A percentile compares a stretch with the other conserved stretches of the same genome.
Conservation (phyloP, 192 early-diverging fungal species). For the Globomyces pollinis-pini region DNA sequence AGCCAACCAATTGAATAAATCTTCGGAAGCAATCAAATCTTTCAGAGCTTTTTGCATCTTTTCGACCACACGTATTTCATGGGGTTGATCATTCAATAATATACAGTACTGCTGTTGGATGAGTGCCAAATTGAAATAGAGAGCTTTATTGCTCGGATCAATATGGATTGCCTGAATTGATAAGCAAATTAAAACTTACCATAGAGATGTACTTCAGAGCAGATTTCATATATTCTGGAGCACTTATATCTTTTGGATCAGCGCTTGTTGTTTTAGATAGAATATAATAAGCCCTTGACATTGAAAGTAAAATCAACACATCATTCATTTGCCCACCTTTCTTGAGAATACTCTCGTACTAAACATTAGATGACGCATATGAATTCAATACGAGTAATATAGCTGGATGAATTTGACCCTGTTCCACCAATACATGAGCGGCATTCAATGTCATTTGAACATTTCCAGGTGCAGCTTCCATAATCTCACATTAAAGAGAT, state of each 20-base stretch:
- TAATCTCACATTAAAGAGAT: no score
- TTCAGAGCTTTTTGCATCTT: constrained; percentile 50
- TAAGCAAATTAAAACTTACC: no score
- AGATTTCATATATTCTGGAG: constrained; percentile 29
- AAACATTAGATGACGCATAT: no score
- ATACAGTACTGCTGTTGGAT: constrained; percentile 78
- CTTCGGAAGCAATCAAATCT: constrained; percentile 43
- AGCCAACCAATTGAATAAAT: neutral
- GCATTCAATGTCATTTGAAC: constrained; percentile 53
- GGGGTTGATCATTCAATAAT: constrained; percentile 63
- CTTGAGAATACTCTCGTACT: constrained; percentile 43
- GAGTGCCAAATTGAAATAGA: constrained; percentile 67
- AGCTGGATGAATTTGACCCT: constrained; percentile 67
- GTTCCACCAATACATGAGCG: constrained; percentile 67
- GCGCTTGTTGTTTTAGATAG: constrained; percentile 35
- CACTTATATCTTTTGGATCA: constrained; percentile 34
- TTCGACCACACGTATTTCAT: constrained; percentile 44
- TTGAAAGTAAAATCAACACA: constrained; percentile 19
- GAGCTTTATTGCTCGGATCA: neutral
- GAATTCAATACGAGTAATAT: no score
- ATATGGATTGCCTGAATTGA: constrained; percentile 13
- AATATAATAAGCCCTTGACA: constrained; percentile 39
- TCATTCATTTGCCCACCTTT: constrained; percentile 14
- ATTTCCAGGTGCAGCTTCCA: neutral
- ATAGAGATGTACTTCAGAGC: constrained; percentile 33